These are phyloP conservation scores for Massospora cicadina DNA, from an alignment of 371 early-diverging fungal species.

Conservation along the genomic window DNA sequence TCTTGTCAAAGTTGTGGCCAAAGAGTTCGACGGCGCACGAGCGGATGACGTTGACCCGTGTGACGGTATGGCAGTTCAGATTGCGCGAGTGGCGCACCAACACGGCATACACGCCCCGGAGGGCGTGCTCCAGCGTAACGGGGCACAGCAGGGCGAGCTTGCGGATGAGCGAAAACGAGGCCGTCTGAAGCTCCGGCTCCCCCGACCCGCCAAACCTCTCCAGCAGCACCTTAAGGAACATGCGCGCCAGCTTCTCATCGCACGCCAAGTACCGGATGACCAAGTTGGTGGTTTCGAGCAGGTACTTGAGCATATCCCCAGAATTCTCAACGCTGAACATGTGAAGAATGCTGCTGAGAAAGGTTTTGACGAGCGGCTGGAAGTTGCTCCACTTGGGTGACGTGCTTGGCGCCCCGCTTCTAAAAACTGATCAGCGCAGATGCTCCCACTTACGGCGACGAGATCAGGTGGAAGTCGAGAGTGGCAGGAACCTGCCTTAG, in stretches of 20 bases:
- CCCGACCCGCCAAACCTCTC: constrained; percentile 10
- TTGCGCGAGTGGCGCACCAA: constrained; percentile 57
- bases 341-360: constrained; percentile 43
- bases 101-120: constrained; percentile 46
- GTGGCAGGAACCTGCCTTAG: constrained; percentile 34
- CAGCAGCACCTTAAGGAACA: constrained; percentile 46
- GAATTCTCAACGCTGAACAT: constrained; percentile 62
- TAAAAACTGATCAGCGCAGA: constrained; percentile 15
- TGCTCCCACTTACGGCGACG: background rate
- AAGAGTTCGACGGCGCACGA: constrained; percentile 74
- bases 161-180: constrained; percentile 12
- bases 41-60: constrained; percentile 71
- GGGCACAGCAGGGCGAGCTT: constrained; percentile 7
- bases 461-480: constrained; percentile 21
- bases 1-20: constrained; percentile 46
- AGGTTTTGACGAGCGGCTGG: constrained; percentile 59
- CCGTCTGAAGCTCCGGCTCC: constrained; percentile 8
- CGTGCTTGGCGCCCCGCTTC: constrained; percentile 28
- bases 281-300: constrained; percentile 60
- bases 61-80: constrained; percentile 59
- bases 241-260: constrained; percentile 56
- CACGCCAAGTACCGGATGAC: constrained; percentile 55
- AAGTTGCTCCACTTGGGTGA: constrained; percentile 47
- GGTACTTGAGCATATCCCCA: constrained; percentile 54
- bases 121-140: constrained; percentile 10